Percentiles rank a stretch among this genome's conserved stretches.
Evolutionary conservation across 2,329 filamentous ascomycete species (phyloP).

Genomic region (Tolypocladium inflatum): DNA sequence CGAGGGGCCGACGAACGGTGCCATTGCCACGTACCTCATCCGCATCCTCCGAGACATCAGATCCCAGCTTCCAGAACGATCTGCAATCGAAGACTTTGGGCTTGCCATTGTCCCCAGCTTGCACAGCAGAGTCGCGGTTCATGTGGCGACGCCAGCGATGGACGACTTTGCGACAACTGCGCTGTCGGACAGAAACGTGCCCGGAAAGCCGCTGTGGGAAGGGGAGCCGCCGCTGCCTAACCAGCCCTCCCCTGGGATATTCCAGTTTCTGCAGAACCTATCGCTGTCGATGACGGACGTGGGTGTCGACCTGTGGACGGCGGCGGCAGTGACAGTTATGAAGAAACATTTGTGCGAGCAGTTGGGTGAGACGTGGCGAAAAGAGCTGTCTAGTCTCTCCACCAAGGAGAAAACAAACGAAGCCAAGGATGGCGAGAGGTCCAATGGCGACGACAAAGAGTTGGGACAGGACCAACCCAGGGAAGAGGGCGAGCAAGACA

Average conservation of each 20-base stretch:
- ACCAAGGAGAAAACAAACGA: slow-evolving; percentile 9
- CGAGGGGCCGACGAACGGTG: slow-evolving; percentile 37
- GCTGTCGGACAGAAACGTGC: slow-evolving; percentile 37
- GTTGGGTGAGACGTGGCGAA: slow-evolving; percentile 40
- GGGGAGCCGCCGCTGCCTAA: slow-evolving; percentile 64
- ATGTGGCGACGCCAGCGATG: slow-evolving; percentile 41
- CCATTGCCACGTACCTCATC: slow-evolving; percentile 56
- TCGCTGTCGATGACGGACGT: slow-evolving; percentile 56
- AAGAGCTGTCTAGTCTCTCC: slow-evolving; percentile 24
- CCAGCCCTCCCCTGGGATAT: slow-evolving; percentile 67
- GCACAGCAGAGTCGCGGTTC: slow-evolving; percentile 49
- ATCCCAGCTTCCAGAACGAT: slow-evolving; percentile 48
- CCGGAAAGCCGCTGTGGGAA: slow-evolving; percentile 69
- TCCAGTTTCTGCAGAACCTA: slow-evolving; percentile 60
- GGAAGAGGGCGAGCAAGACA: neutral
- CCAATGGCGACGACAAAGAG: slow-evolving; percentile 2
- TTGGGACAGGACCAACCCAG: slow-evolving; percentile 7
- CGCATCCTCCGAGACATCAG: slow-evolving; percentile 68
- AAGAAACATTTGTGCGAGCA: slow-evolving; percentile 47
- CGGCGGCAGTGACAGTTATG: slow-evolving; percentile 51
- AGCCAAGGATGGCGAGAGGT: slow-evolving; percentile 1
- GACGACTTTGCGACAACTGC: slow-evolving; percentile 33
- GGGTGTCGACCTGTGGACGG: slow-evolving; percentile 76
- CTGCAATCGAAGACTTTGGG: slow-evolving; percentile 45
- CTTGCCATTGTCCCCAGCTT: slow-evolving; percentile 52